Evolutionary conservation across 306 rosid genomes (phyloP).

Genomic region (Malus fusca): DNA sequence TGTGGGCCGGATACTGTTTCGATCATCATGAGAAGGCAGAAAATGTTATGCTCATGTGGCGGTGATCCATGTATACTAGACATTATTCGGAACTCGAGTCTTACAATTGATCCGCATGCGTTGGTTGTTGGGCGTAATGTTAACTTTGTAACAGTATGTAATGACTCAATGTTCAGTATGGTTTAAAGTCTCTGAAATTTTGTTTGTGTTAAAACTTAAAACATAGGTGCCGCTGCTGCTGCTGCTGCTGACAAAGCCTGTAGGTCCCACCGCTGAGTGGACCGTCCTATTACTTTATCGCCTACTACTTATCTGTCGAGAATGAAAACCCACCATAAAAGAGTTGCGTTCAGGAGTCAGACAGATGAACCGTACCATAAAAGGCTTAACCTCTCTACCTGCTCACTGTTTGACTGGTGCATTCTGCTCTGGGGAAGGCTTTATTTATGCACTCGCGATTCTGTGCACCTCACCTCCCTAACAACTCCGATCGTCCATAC

Average conservation of each 20-base stretch:
- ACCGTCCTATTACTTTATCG: neutral
- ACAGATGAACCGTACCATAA: no score
- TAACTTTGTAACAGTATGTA: neutral
- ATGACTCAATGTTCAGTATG: neutral
- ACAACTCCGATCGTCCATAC: neutral
- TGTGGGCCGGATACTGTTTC: neutral
- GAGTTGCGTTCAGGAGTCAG: neutral
- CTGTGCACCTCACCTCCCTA: neutral
- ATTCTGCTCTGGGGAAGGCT: conserved; percentile 10
- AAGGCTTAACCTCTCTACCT: no score
- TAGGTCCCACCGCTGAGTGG: neutral
- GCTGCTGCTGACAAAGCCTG: neutral
- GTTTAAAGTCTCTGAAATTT: neutral
- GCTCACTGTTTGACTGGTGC: neutral
- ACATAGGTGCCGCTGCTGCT: neutral
- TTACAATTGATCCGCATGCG: neutral
- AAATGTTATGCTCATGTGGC: neutral
- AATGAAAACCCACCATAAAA: no score
- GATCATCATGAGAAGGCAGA: neutral
- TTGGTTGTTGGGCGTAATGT: neutral
- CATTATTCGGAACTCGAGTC: neutral
- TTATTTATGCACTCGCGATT: neutral
- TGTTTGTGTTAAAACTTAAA: neutral
- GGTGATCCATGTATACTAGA: neutral
- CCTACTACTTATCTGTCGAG: neutral